phyloP scores from a whole-genome alignment of 2,329 filamentous ascomycete genomes.

The Fusarium musae region DNA sequence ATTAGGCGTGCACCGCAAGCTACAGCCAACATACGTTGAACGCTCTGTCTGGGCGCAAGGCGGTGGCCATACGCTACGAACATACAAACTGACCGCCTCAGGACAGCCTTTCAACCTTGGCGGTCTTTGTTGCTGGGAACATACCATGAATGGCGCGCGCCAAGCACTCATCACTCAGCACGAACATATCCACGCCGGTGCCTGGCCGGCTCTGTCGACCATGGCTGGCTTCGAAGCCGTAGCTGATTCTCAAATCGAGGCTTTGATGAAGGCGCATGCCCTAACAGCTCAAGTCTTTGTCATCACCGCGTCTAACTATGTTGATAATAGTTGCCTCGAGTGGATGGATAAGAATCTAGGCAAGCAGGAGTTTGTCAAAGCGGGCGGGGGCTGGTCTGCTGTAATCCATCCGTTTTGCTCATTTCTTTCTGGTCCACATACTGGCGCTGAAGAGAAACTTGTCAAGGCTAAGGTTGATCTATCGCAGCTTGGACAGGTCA shows the following conservation, averaged over 20 bases:
- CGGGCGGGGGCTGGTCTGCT: background rate
- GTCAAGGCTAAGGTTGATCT: background rate
- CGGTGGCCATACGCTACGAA: background rate
- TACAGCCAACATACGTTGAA: background rate
- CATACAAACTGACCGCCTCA: background rate
- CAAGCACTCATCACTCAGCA: background rate
- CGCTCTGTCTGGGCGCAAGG: background rate
- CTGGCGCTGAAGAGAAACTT: background rate
- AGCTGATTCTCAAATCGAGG: background rate
- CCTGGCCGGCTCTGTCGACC: background rate
- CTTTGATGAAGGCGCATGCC: background rate
- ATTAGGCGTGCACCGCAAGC: background rate
- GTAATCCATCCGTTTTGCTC: background rate
- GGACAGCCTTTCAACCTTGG: background rate
- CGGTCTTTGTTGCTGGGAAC: background rate
- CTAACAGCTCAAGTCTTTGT: accelerated
- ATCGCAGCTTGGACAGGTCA: background rate
- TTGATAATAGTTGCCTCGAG: background rate
- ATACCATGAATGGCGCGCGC: background rate
- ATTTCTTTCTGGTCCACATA: background rate
- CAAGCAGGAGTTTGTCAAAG: background rate
- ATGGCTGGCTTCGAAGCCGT: background rate
- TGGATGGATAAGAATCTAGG: background rate
- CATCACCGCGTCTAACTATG: background rate
- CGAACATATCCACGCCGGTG: background rate